A percentile compares a stretch with the other conserved stretches of the same genome.
phyloP scores from a whole-genome alignment of 2,329 filamentous ascomycete genomes.

The Xylariaceae sp. region DNA sequence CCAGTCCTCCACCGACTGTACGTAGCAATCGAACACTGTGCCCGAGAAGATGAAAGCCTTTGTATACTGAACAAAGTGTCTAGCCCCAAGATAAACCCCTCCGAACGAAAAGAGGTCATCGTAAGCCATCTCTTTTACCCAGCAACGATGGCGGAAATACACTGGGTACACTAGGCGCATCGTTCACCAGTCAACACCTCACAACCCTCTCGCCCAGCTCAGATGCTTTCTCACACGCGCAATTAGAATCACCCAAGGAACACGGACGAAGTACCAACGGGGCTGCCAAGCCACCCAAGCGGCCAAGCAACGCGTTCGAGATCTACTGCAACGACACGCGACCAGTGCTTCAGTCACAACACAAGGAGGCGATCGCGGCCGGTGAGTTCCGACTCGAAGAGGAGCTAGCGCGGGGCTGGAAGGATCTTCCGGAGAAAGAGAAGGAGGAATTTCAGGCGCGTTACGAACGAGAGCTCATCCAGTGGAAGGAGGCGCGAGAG shows the following conservation, averaged over 20 bases:
- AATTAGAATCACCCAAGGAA: constrained; percentile 48
- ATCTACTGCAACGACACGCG: constrained; percentile 61
- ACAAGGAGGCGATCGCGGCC: constrained; percentile 48
- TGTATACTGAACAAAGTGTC: constrained; percentile 35
- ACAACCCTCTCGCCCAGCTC: constrained; percentile 57
- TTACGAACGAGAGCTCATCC: constrained; percentile 48
- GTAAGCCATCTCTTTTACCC: constrained; percentile 62
- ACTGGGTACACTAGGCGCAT: constrained; percentile 48
- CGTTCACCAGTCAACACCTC: constrained; percentile 56
- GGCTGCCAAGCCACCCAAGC: constrained; percentile 50
- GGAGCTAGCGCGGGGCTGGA: constrained; percentile 62
- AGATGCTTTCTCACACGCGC: constrained; percentile 60
- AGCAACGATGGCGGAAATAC: constrained; percentile 50
- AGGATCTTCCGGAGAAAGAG: constrained; percentile 56
- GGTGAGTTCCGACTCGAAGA: constrained; percentile 56
- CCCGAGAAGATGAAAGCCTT: not conserved
- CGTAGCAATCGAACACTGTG: constrained; percentile 39
- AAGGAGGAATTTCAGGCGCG: constrained; percentile 57
- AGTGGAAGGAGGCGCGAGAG: constrained; percentile 54
- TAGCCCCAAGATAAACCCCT: constrained; percentile 81
- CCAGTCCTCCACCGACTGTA: constrained; percentile 81
- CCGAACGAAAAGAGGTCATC: constrained; percentile 74
- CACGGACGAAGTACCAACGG: constrained; percentile 48
- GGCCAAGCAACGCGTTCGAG: constrained; percentile 59
- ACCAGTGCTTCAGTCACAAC: constrained; percentile 51